Evolutionary conservation across 495 filamentous ascomycete species (phyloP).

Genomic region (Aspergillus coremiiformis): DNA sequence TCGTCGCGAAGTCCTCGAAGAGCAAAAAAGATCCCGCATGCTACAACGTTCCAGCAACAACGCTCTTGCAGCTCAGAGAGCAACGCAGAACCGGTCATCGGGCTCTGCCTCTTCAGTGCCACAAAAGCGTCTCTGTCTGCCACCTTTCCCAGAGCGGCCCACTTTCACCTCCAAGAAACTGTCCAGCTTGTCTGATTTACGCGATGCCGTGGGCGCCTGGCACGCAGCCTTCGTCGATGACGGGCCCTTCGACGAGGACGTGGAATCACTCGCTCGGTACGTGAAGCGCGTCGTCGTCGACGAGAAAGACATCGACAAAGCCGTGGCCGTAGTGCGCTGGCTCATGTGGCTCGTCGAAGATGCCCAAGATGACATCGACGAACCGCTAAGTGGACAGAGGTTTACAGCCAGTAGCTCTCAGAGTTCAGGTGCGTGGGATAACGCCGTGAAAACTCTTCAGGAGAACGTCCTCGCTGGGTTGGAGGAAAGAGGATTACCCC

Average conservation of each 20-base stretch:
- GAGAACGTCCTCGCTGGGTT: constrained; percentile 54
- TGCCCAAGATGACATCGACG: constrained; percentile 20
- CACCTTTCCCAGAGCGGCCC: constrained; percentile 47
- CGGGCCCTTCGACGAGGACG: constrained; percentile 70
- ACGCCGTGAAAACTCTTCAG: constrained; percentile 50
- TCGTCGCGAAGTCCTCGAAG: constrained; percentile 64
- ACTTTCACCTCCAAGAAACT: constrained; percentile 60
- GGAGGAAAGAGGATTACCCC: constrained; percentile 54
- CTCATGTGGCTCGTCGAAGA: constrained; percentile 62
- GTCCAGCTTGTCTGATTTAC: constrained; percentile 46
- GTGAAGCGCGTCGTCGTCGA: constrained; percentile 58
- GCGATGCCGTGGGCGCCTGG: constrained; percentile 61
- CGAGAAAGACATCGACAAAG: constrained; percentile 72
- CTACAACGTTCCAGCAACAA: constrained; percentile 35
- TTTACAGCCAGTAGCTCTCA: not conserved
- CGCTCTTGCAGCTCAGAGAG: constrained; percentile 13
- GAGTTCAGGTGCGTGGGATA: constrained; percentile 32
- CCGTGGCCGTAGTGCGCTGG: constrained; percentile 60
- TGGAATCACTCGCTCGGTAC: constrained; percentile 62
- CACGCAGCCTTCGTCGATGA: constrained; percentile 54
- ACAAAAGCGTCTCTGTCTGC: constrained; percentile 40
- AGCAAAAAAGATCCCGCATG: constrained; percentile 55
- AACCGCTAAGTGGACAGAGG: not conserved
- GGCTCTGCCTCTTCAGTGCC: constrained; percentile 25
- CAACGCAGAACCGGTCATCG: constrained; percentile 31